Evolutionary conservation across 2,329 filamentous ascomycete genomes (phyloP).

Genomic region (Acrocalymma vagum): DNA sequence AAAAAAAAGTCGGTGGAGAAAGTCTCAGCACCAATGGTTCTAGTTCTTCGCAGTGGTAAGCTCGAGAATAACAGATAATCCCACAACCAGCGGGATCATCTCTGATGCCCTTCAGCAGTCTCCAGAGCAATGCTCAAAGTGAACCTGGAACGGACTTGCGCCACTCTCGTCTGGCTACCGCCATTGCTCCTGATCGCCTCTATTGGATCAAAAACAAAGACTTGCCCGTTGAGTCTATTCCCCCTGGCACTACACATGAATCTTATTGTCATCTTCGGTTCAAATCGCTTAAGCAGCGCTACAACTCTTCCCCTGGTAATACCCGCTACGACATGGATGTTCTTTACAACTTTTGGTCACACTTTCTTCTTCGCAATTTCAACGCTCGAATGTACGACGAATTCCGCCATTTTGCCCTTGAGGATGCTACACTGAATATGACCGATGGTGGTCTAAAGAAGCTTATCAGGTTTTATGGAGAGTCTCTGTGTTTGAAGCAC

Average conservation of each 20-base stretch:
- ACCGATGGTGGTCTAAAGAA: slow-evolving; percentile 66
- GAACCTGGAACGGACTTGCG: slow-evolving; percentile 26
- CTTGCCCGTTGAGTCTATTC: slow-evolving; percentile 51
- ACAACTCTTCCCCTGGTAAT: slow-evolving; percentile 51
- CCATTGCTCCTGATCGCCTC: slow-evolving; percentile 41
- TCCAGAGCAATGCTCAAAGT: slow-evolving; percentile 26
- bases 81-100: no score
- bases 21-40: slow-evolving; percentile 46
- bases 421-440: slow-evolving; percentile 65
- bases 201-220: slow-evolving; percentile 62
- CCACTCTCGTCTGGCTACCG: no score
- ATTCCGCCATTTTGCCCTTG: slow-evolving; percentile 72
- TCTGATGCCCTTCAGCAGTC: slow-evolving; percentile 33
- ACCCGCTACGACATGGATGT: slow-evolving; percentile 68
- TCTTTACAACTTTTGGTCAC: slow-evolving; percentile 78
- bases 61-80: no score
- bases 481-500: slow-evolving; percentile 59
- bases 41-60: slow-evolving; percentile 41
- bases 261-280: slow-evolving; percentile 58
- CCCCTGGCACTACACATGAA: slow-evolving; percentile 56
- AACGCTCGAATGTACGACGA: slow-evolving; percentile 79
- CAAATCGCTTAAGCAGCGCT: slow-evolving; percentile 60
- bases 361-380: slow-evolving; percentile 77
- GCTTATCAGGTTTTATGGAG: slow-evolving; percentile 72
- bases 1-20: slow-evolving; percentile 50